These are phyloP conservation scores for Geoglossum cookeanum DNA, from an alignment of 2,329 filamentous ascomycete genomes.

Conservation along the genomic window DNA sequence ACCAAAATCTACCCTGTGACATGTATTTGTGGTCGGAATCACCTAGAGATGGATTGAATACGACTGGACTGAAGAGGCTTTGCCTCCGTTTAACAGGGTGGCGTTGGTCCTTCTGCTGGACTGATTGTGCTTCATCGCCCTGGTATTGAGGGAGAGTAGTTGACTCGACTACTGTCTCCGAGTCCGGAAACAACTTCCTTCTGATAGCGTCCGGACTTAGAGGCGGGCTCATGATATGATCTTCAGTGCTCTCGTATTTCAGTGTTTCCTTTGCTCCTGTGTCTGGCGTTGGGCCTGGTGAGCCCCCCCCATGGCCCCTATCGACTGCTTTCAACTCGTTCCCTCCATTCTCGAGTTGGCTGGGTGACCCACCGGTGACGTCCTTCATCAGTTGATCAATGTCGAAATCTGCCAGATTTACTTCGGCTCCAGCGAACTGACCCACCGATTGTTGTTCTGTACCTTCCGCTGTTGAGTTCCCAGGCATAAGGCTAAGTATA, in stretches of 20 bases:
- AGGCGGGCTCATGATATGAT: constrained; percentile 16
- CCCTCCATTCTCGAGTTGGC: background rate
- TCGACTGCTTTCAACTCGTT: background rate
- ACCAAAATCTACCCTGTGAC: constrained; percentile 23
- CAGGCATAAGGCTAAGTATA: background rate
- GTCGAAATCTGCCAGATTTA: background rate
- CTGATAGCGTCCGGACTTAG: constrained; percentile 24
- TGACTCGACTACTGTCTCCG: background rate
- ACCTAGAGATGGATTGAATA: constrained; percentile 29
- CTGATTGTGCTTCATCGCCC: background rate
- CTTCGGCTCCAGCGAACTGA: background rate
- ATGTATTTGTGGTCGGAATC: constrained; percentile 34
- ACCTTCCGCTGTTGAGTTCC: background rate
- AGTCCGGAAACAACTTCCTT: constrained; percentile 25
- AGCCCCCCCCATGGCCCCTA: no score
- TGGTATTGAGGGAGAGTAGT: background rate
- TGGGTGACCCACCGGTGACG: background rate
- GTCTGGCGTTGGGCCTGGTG: background rate
- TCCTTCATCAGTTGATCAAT: constrained; percentile 2
- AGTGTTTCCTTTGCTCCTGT: background rate
- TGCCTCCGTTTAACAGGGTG: constrained; percentile 11
- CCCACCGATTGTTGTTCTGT: background rate
- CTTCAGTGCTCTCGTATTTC: constrained; percentile 1
- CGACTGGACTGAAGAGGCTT: constrained; percentile 31
- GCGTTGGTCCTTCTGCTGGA: background rate